phyloP scores from a whole-genome alignment of 441 rosid genomes.

The Euphorbia schlechtendalii region DNA sequence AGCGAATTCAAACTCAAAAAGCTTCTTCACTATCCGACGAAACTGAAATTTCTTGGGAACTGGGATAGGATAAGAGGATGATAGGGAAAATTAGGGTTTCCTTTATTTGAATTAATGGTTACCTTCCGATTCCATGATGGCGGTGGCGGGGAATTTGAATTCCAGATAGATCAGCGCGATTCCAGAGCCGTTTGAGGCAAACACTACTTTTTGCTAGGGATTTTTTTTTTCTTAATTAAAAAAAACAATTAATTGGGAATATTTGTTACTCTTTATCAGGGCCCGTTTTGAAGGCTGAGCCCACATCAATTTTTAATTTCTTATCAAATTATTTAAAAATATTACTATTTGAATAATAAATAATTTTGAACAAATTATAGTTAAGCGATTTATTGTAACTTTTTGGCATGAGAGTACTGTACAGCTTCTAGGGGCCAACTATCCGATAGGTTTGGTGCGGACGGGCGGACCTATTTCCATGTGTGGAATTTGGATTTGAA shows the following conservation, averaged over 20 bases:
- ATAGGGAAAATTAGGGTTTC: constrained; percentile 9
- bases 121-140: constrained; percentile 23
- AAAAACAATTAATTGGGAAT: not conserved
- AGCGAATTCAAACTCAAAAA: not conserved
- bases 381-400: too few species aligned
- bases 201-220: not conserved
- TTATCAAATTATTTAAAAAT: too few species aligned
- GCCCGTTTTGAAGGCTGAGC: too few species aligned
- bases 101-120: constrained; percentile 1
- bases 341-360: too few species aligned
- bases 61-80: not conserved
- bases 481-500: too few species aligned
- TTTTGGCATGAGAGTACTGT: too few species aligned
- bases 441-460: too few species aligned
- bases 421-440: too few species aligned
- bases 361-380: too few species aligned
- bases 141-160: constrained; percentile 24
- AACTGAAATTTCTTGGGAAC: not conserved
- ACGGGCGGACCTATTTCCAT: too few species aligned
- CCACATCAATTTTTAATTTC: too few species aligned
- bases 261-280: not conserved
- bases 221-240: not conserved
- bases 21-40: too few species aligned
- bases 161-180: not conserved
- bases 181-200: not conserved